Conservation (phyloP, 2,329 filamentous ascomycete species). For the Hymenoscyphus fructigenus region DNA sequence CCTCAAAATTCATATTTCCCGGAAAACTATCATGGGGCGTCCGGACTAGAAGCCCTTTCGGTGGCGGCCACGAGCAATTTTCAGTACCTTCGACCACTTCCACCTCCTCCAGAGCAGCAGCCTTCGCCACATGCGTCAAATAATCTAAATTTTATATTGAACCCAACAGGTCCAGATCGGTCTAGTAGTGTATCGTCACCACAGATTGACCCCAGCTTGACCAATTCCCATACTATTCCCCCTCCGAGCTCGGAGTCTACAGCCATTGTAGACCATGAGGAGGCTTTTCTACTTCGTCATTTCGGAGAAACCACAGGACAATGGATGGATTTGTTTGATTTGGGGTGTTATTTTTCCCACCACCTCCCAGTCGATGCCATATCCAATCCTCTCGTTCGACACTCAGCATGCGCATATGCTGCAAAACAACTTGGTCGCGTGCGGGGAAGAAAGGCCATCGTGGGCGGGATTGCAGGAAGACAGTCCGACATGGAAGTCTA, state of each 20-base stretch:
- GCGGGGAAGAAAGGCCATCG: slow-evolving; percentile 49
- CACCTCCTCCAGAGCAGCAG: slow-evolving; percentile 24
- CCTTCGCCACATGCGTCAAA: slow-evolving; percentile 35
- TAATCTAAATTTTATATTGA: slow-evolving; percentile 57
- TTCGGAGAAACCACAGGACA: slow-evolving; percentile 59
- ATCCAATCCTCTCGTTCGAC: slow-evolving; percentile 46
- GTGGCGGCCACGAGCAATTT: slow-evolving; percentile 47
- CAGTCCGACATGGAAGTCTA: slow-evolving; percentile 54
- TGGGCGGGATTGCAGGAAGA: slow-evolving; percentile 46
- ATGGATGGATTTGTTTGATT: slow-evolving; percentile 58
- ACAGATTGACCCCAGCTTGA: slow-evolving; percentile 43
- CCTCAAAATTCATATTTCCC: slow-evolving; percentile 27
- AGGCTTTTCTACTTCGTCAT: slow-evolving; percentile 58
- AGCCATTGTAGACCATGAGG: slow-evolving; percentile 51
- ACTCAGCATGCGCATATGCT: slow-evolving; percentile 59
- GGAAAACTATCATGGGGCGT: slow-evolving; percentile 39
- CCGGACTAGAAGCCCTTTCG: slow-evolving; percentile 55
- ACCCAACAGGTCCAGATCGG: slow-evolving; percentile 37
- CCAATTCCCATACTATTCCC: slow-evolving; percentile 19
- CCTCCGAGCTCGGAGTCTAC: not conserved
- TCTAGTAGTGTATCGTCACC: slow-evolving; percentile 39
- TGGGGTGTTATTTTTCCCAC: slow-evolving; percentile 58
- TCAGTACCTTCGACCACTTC: slow-evolving; percentile 33
- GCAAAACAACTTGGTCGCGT: slow-evolving; percentile 60
- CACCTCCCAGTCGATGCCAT: slow-evolving; percentile 58